Evolutionary conservation across 2,329 filamentous ascomycete genomes (phyloP), one percentile per base, ranked within the genome.

Genomic region (Xylaria sp.): DNA sequence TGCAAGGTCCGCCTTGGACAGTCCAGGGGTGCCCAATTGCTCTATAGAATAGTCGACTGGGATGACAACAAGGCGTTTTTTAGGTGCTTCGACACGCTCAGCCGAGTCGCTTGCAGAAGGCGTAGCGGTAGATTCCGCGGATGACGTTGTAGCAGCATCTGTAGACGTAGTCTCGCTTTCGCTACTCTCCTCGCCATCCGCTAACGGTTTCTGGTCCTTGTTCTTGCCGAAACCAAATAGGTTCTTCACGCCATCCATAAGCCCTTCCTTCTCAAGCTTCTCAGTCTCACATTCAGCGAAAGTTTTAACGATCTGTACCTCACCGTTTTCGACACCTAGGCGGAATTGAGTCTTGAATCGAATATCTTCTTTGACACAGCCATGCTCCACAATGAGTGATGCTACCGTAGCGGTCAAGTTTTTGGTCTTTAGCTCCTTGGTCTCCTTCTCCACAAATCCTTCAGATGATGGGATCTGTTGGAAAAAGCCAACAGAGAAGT

Each of bases 231-330:
- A 93, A 5, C 95, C 95, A 73, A 99, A 96, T 65, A 97, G 86
- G 67, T 93, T 96, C 83, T 99, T 99, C 67, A 98, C 92, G 43
- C 92, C 93, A 72, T 97, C 94, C 48, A 97, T 91, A 49, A 98
- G 70, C 53, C 90, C 88, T 66, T 91, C 91, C 75, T 93, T 92
- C 76, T 88, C 87, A 8, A 78, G 75, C 4, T 83, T 84, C 54
- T 96, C 91, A 25, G 90, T 86, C 74, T 96, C 91, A 72, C 95
- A 99, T 75, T 93, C 93, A 5, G 95, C 88, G 58, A 84, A 84
- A n/a, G 90, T 90, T 69, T 87, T 87, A 58, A 85, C 76, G 53
- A 98, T 84, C 63, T 93, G 90, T 3, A 96, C 92, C 68, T 96
- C 87, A 33, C 93, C 93, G 70, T 92, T 86, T 35, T 90, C 82